Base-by-base conservation (phyloP, 345 rosid species). In the Bretschneidera sinensis region DNA sequence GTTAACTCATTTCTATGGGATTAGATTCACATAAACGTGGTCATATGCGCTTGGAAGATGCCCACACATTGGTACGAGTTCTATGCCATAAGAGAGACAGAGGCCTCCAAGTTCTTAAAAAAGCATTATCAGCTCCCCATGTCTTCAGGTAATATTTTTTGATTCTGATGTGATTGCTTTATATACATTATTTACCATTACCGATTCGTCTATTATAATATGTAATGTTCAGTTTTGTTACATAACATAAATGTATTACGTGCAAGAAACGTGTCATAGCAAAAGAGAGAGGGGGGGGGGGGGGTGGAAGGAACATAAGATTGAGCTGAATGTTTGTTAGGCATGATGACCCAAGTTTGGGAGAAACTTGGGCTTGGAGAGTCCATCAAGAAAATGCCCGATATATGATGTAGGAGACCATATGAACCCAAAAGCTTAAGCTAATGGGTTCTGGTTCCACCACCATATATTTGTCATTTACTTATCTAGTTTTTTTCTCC, bases 51-150 rank as follows among this genome's bases (percentile, higher is more conserved):
- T 34, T 75, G 63, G 95, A 82, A 51, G 94, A 85, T 68, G 90
- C 95, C 25, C 82, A 88, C 64, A 88, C 86, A 61, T 75, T 94
- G 53, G 73, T 94, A 34, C 85, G 99, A 68, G 86, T 94, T 57
- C 79, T 94, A 55, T 87, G 99, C 84, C 99, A 94, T 84, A 90
- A 86, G 82, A 94, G 84, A 73, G 97, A 94, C 70, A 77, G 85
- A 24, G 84, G 96, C 97, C 63, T 94, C 99, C 60, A 84, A 73
- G 73, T 94, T 85, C 75, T 73, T 94, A 35, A 94, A 84, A 73
- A 76, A 64, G 52, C 97, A 90, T 54, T 94, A 87, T 68, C 77
- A 94, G 63, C 88, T 90, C 65, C 99, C 99, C 58, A 85, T 79
- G 88, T 88, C 99, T 55, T 81, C 99, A 90, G 99, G 99, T 94